Base-by-base conservation (phyloP, 2,329 filamentous ascomycete genomes). In the Hypoxylon sp. region DNA sequence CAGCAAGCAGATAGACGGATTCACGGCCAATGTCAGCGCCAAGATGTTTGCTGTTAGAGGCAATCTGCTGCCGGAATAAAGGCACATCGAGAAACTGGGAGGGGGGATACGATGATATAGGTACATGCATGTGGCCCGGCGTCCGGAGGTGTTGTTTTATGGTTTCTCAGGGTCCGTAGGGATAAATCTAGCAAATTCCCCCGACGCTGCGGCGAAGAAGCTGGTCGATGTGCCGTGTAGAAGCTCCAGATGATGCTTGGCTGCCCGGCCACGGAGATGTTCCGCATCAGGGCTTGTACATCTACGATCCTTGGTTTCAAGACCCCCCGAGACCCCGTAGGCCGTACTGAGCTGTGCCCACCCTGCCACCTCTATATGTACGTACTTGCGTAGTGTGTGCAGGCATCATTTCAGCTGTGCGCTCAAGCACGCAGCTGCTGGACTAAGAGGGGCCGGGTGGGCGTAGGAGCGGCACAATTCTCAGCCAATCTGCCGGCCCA, bases 1-100 rank as follows among this genome's bases (percentile, higher is more conserved):
- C 80, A 91, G 93, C 72, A 89, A 92, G 80, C 95, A 98, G 81
- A 90, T 98, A 56, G 95, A 99, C 77, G 92, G 92, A 33, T 98
- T 98, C 77, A 94, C 94, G 43, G 92, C 95, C 53, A 89, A 88
- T 65, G 90, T 96, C 68, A 96, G 87, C 63, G 88, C 91, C 66
- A 99, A 99, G 87, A 97, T 99, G 94, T 99, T 99, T 76, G 93
- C 93, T 33, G 91, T 97, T 60, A 88, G 93, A 73, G 85, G 86
- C 66, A 88, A 86, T 75, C 74, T 88, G 67, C 73, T 87, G 70
- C 84, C 85, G 41, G 83, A 86, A 78, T 80, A 74, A 68, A 51
- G 38, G 37, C 7, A 27, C n/a, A 33, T 20, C 35, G 45, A 41
- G 15, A 59, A 53, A 64, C 62, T 51, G 38, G 48, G 52, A 55